Conservation (phyloP, 768 basidiomycete genomes). For the Russula brevipes region DNA sequence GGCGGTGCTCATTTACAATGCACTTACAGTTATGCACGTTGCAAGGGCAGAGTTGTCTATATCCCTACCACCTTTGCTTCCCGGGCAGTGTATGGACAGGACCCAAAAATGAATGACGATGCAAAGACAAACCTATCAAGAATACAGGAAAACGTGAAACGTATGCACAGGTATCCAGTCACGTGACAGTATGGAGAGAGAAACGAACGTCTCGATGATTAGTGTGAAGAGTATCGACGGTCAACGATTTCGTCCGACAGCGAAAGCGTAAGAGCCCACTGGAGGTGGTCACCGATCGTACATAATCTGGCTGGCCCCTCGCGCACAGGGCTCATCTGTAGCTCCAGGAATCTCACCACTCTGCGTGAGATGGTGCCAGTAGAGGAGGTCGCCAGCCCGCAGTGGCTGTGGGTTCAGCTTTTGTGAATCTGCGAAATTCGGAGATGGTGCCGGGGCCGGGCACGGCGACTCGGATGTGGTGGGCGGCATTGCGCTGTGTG, state of each 20-base stretch:
- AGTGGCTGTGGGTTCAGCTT: constrained; percentile 32
- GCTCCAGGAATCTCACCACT: constrained; percentile 71
- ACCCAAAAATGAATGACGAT: background rate
- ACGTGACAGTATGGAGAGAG: no score
- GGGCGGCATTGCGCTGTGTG: constrained; percentile 15
- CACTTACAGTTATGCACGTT: background rate
- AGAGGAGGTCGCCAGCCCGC: constrained; percentile 57
- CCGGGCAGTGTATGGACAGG: background rate
- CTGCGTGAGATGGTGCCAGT: constrained; percentile 70
- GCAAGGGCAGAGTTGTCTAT: background rate
- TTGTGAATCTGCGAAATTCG: constrained; percentile 35
- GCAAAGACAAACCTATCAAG: background rate
- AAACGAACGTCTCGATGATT: no score
- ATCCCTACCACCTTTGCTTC: background rate
- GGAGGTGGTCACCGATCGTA: constrained; percentile 16
- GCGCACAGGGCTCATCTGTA: constrained; percentile 54
- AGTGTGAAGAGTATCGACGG: no score
- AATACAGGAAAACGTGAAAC: background rate
- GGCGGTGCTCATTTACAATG: background rate
- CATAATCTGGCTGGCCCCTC: constrained; percentile 25
- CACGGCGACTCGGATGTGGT: constrained; percentile 21
- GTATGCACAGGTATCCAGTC: no score
- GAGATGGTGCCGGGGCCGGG: constrained; percentile 29
- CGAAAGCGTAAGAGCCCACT: background rate
- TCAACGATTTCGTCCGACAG: background rate